These are phyloP conservation scores for Picocystis sp. DNA, from an alignment of 163 green algal genomes.

Conservation along the genomic window DNA sequence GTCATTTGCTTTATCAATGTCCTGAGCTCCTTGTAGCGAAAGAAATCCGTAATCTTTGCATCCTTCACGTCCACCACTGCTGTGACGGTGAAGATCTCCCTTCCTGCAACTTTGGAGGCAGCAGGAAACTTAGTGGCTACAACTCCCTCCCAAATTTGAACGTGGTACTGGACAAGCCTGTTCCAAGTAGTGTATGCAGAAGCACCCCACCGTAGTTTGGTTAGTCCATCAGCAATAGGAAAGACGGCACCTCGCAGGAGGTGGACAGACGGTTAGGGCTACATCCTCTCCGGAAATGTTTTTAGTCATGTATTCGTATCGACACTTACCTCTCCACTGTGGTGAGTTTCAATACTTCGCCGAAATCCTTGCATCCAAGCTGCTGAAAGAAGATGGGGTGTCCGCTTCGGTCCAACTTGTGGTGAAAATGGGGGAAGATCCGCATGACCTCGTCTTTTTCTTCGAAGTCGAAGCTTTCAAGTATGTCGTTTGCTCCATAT, in stretches of 20 bases:
- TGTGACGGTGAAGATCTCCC: slow-evolving; percentile 64
- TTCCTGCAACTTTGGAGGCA: slow-evolving; percentile 40
- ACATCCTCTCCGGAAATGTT: too few relatives aligned
- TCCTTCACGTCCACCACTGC: slow-evolving; percentile 80
- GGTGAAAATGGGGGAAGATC: slow-evolving; percentile 73
- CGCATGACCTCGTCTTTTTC: slow-evolving; percentile 68
- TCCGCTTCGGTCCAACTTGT: slow-evolving; percentile 72
- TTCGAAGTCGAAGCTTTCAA: slow-evolving; percentile 66
- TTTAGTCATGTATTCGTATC: slow-evolving; percentile 46
- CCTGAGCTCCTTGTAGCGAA: slow-evolving; percentile 33
- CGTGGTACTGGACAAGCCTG: too few relatives aligned
- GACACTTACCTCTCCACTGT: slow-evolving; percentile 78
- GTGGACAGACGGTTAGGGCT: too few relatives aligned
- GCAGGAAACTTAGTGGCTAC: slow-evolving; percentile 60
- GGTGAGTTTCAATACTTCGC: slow-evolving; percentile 50
- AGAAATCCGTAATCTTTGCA: slow-evolving; percentile 56
- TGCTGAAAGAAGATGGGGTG: slow-evolving; percentile 82
- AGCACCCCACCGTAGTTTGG: slow-evolving; percentile 9
- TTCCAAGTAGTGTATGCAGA: slow-evolving; percentile 30
- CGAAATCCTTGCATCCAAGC: slow-evolving; percentile 60
- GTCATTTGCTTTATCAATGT: slow-evolving; percentile 53
- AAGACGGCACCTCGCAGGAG: too few relatives aligned
- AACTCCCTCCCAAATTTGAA: slow-evolving; percentile 17
- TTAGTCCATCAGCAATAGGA: too few relatives aligned
- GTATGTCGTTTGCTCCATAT: slow-evolving; percentile 49